Base-by-base conservation (phyloP, 306 rosid genomes). In the Inga leiocalycina region DNA sequence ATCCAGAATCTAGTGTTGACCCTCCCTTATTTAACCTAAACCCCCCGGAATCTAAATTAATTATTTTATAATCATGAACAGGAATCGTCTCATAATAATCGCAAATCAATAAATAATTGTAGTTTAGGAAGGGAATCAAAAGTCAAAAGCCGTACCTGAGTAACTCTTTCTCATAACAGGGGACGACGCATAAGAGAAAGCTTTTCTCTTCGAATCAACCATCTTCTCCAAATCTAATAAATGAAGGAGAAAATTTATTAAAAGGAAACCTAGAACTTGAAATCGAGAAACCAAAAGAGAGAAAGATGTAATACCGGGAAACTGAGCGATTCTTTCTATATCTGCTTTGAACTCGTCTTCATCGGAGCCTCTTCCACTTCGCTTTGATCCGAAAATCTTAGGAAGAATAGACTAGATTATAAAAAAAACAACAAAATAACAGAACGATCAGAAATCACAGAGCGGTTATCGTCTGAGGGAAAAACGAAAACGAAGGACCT, bases 371-470 rank as follows among this genome's bases (percentile, higher is more conserved):
- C 87, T 80, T 17, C 87, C 94, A 52, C 44, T 48, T 88, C 80
- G 54, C 87, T 84, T 95, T 57, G 95, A 90, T 80, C 93, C 89
- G 27, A 95, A 95, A 74, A 93, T 83, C 94, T 93, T 90, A 4
- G 98, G 95, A 76, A 93, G 79, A 59, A 93, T 83, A 77, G 92
- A 95, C 98, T 95, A 19, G 0, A 77, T 12, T 20, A 48, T 13
- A 48, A 13, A 14, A 83, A 2, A 56, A 5, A 44, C 16, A 54
- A 68, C 30, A 82, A 35, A 27, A 56, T 6, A 76, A 56, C 34
- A 22, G 51, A 6, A 71, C 7, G 52, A 67, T 74, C 15, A 14
- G 44, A 43, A 72, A 41, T 72, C 32, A 48, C 51, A 37, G 12
- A 22, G 15, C 6, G 66, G 4, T 9, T 22, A 24, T 10, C 2